Percentiles rank a stretch among this genome's conserved stretches.
phyloP scores from a whole-genome alignment of 2,329 filamentous ascomycete species.

The Thelonectria olida region DNA sequence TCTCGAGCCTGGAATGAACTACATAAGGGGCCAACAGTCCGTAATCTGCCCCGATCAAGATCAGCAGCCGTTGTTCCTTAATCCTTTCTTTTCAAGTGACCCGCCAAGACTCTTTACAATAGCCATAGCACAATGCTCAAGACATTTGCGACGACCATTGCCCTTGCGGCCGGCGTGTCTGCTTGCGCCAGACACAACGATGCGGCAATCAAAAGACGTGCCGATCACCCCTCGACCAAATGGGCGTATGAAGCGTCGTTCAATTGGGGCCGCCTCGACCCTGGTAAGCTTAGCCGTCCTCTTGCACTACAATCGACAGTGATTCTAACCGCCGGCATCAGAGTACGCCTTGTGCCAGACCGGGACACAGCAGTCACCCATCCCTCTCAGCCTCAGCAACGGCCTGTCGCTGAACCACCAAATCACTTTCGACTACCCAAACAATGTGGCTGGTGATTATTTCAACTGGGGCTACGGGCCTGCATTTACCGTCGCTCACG shows the following conservation, averaged over 20 bases:
- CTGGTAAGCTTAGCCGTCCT: neutral
- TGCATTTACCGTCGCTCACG: constrained; percentile 28
- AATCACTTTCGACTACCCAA: constrained; percentile 25
- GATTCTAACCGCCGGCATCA: no score
- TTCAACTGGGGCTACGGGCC: constrained; percentile 33
- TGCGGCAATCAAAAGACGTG: neutral
- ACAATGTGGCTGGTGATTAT: constrained; percentile 20
- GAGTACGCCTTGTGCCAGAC: constrained; percentile 31
- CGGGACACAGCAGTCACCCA: constrained; percentile 30
- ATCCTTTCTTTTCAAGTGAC: no score
- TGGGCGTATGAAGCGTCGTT: constrained; percentile 33
- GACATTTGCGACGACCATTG: neutral
- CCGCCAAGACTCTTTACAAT: no score
- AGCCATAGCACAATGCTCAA: no score
- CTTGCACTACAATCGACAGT: neutral
- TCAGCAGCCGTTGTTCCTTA: no score
- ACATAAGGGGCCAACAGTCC: no score
- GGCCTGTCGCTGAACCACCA: constrained; percentile 25
- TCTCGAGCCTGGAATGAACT: no score
- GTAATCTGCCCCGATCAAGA: no score
- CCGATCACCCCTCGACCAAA: neutral
- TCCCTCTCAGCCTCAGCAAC: constrained; percentile 30
- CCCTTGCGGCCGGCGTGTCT: neutral
- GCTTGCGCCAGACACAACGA: neutral
- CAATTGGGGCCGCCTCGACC: constrained; percentile 29